Percentiles rank a stretch among this genome's conserved stretches.
Evolutionary conservation across 208 protist genomes (phyloP).

Genomic region (Crithidia expoeki): DNA sequence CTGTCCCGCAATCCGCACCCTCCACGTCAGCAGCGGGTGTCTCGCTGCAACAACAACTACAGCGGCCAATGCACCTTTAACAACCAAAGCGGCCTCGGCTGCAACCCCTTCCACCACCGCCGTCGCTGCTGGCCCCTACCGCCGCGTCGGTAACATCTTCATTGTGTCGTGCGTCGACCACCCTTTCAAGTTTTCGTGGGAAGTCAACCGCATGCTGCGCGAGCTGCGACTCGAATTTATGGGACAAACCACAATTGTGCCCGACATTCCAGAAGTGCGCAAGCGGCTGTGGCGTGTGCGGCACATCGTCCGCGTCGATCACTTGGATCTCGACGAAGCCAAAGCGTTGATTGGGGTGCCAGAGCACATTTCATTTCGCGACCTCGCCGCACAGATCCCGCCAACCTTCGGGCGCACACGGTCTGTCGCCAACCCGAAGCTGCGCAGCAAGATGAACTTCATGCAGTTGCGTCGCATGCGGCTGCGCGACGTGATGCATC

Average conservation of each 20-base stretch:
- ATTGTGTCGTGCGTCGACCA: conserved; percentile 84
- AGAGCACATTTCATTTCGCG: conserved; percentile 76
- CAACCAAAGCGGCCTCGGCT: background rate
- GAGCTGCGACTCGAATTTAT: conserved; percentile 85
- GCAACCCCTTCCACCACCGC: conserved; percentile 23
- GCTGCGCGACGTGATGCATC: conserved; percentile 82
- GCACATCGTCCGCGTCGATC: conserved; percentile 76
- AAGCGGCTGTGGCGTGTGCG: conserved; percentile 79
- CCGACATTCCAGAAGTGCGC: conserved; percentile 76
- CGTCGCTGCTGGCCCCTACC: conserved; percentile 63
- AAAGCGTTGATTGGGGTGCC: conserved; percentile 79
- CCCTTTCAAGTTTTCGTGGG: conserved; percentile 86
- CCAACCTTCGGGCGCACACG: conserved; percentile 62
- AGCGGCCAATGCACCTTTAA: background rate
- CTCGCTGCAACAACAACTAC: background rate
- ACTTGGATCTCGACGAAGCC: conserved; percentile 82
- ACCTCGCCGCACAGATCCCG: conserved; percentile 68
- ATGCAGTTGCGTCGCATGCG: conserved; percentile 83
- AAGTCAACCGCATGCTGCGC: conserved; percentile 83
- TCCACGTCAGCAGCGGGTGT: background rate
- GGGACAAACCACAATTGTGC: conserved; percentile 82
- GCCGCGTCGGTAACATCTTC: conserved; percentile 82
- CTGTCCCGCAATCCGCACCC: background rate
- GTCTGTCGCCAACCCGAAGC: conserved; percentile 39
- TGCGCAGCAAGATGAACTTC: conserved; percentile 83